These are phyloP conservation scores for Arctostaphylos glauca DNA, from an alignment of 148 eudicot genomes.

Conservation along the genomic window DNA sequence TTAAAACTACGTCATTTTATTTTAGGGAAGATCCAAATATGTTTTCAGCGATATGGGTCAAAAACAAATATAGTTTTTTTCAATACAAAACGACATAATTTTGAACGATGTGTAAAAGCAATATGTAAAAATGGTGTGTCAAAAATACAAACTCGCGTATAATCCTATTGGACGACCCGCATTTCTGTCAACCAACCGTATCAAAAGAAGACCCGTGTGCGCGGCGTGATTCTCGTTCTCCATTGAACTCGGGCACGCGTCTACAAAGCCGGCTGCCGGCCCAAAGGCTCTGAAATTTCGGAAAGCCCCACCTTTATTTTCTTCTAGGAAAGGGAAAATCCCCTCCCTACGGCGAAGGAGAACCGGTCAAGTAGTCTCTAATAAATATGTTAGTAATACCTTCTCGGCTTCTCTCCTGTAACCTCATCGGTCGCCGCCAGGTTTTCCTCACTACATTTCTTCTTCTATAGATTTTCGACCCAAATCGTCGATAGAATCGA, in stretches of 20 bases:
- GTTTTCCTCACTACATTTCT: not conserved
- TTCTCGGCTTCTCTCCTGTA: slow-evolving; percentile 10
- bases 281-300: not conserved
- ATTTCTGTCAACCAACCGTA: not conserved
- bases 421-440: not conserved
- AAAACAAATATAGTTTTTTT: too few relatives aligned
- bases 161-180: not conserved
- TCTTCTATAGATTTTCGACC: not conserved
- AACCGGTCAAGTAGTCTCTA: not conserved
- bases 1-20: too few relatives aligned
- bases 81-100: too few relatives aligned
- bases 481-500: not conserved
- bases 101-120: too few relatives aligned
- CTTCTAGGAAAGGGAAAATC: not conserved
- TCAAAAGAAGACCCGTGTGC: not conserved
- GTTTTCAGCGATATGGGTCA: too few relatives aligned
- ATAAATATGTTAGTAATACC: not conserved
- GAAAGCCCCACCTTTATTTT: not conserved
- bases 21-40: too few relatives aligned
- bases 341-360: slow-evolving; percentile 15
- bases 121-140: too few relatives aligned
- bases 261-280: not conserved
- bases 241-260: not conserved
- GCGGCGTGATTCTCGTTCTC: not conserved
- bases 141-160: too few relatives aligned